phyloP scores from a whole-genome alignment of 2,329 filamentous ascomycete species.

The Zelopaecilomyces penicillatus region DNA sequence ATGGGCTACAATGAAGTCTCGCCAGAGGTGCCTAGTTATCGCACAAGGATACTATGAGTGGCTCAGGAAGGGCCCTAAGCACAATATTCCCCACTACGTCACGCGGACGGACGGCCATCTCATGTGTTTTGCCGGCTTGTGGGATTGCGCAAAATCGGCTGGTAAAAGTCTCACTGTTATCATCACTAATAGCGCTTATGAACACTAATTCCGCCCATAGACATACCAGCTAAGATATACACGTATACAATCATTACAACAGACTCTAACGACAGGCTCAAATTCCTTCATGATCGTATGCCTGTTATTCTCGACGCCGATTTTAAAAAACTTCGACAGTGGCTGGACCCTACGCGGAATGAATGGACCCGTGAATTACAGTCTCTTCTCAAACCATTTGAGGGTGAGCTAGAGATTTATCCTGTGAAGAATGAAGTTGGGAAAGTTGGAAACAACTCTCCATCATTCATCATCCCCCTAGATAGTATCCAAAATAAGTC shows the following conservation, averaged over 20 bases:
- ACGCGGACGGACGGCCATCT: constrained; percentile 73
- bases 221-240: constrained; percentile 57
- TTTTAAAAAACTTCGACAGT: constrained; percentile 59
- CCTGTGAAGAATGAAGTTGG: constrained; percentile 82
- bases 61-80: constrained; percentile 68
- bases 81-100: constrained; percentile 78
- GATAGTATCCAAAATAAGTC: constrained; percentile 81
- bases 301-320: constrained; percentile 80
- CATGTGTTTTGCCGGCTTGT: constrained; percentile 85
- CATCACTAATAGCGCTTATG: not conserved
- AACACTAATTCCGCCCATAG: constrained; percentile 4
- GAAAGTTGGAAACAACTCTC: constrained; percentile 87
- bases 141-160: constrained; percentile 80
- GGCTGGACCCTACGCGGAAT: constrained; percentile 65
- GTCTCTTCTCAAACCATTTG: constrained; percentile 66
- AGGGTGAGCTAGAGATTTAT: constrained; percentile 74
- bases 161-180: constrained; percentile 33
- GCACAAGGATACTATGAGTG: constrained; percentile 98
- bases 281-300: constrained; percentile 91
- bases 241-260: constrained; percentile 95
- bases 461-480: constrained; percentile 73
- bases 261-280: constrained; percentile 70
- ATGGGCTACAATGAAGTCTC: constrained; percentile 87
- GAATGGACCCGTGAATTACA: constrained; percentile 78
- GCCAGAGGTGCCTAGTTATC: constrained; percentile 78